A percentile compares a stretch with the other conserved stretches of the same genome.
These are phyloP conservation scores for Didymella lethalis DNA, from an alignment of 2,329 filamentous ascomycete genomes.

Conservation along the genomic window DNA sequence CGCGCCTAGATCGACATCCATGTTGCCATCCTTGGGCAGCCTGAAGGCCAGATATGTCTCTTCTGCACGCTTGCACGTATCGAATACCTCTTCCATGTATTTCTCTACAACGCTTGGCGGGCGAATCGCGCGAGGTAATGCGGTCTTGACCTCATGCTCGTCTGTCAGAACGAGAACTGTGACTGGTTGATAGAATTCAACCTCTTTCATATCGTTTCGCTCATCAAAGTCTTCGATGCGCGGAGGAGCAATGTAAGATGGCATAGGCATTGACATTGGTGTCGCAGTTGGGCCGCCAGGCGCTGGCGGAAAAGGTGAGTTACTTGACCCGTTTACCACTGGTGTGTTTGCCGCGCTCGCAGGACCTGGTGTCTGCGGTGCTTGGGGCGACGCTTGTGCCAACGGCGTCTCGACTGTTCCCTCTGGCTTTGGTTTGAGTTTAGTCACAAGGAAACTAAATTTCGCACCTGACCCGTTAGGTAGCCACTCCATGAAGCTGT, in stretches of 20 bases:
- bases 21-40: constrained; percentile 56
- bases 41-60: constrained; percentile 64
- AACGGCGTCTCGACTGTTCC: constrained; percentile 51
- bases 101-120: constrained; percentile 48
- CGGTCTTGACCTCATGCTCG: constrained; percentile 62
- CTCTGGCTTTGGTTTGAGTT: constrained; percentile 61
- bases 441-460: constrained; percentile 79
- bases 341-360: constrained; percentile 2
- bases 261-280: constrained; percentile 24
- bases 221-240: constrained; percentile 50
- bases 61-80: constrained; percentile 63
- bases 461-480: constrained; percentile 68
- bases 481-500: constrained; percentile 76
- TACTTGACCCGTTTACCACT: constrained; percentile 8
- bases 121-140: constrained; percentile 64
- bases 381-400: constrained; percentile 37
- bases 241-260: constrained; percentile 38
- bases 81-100: constrained; percentile 58
- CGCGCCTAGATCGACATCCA: not conserved
- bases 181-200: constrained; percentile 73
- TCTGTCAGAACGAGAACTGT: constrained; percentile 65
- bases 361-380: constrained; percentile 10
- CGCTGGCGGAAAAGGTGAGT: constrained; percentile 18
- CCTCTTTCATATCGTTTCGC: constrained; percentile 56
- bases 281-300: constrained; percentile 20